Conservation (phyloP, 805 yeast species). For the Yarrowia keelungensis region DNA sequence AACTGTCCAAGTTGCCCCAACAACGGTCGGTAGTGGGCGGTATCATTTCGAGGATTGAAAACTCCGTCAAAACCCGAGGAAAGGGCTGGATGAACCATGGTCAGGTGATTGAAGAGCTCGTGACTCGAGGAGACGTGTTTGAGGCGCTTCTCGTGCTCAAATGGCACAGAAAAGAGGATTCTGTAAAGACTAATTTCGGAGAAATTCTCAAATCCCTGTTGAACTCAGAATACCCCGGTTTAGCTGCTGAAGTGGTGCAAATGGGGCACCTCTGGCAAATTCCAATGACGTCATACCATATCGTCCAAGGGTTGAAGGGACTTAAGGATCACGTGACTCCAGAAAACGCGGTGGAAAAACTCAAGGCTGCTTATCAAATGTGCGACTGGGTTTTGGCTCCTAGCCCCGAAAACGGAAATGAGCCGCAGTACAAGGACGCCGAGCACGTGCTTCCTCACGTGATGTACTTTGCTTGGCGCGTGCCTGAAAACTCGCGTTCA, state of each 20-base stretch:
- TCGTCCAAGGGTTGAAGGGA: not conserved
- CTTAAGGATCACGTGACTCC: not conserved
- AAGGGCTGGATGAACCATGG: conserved; percentile 28
- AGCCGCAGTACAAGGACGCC: conserved; percentile 29
- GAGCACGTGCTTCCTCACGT: conserved; percentile 15
- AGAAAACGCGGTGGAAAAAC: conserved; percentile 14
- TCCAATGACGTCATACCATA: not conserved
- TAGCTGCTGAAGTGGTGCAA: conserved; percentile 5
- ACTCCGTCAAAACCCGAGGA: conserved; percentile 21
- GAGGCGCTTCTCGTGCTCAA: conserved; percentile 22
- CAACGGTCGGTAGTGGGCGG: conserved; percentile 21
- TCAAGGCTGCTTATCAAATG: conserved; percentile 27
- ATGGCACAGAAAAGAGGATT: conserved; percentile 16
- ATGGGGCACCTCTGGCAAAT: conserved; percentile 18
- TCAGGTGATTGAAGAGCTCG: conserved; percentile 12
- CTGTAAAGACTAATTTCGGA: not conserved
- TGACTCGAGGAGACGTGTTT: not conserved
- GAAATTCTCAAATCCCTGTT: conserved; percentile 13
- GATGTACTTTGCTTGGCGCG: conserved; percentile 30
- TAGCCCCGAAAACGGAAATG: conserved; percentile 23
- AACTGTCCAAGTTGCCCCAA: conserved; percentile 16
- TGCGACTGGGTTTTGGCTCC: conserved; percentile 36
- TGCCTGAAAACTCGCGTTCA: conserved; percentile 5
- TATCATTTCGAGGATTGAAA: not conserved
- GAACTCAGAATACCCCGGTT: not conserved